Evolutionary conservation across 768 basidiomycete genomes (phyloP).

Genomic region (Daedalea quercina): DNA sequence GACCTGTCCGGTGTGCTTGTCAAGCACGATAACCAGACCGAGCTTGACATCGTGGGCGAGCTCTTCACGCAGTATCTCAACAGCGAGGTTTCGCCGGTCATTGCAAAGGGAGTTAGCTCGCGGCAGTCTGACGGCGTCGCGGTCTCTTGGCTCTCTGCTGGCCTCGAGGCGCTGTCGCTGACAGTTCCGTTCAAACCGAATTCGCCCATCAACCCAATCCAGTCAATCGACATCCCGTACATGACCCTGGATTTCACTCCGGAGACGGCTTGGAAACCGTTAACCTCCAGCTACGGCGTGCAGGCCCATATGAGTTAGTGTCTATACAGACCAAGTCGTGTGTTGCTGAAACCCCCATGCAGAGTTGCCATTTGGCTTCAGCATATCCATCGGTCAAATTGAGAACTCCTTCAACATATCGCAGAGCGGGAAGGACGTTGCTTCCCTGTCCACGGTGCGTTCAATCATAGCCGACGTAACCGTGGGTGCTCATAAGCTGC

Average conservation of each 20-base stretch:
- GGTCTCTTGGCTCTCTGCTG: conserved; percentile 63
- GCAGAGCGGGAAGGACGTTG: conserved; percentile 44
- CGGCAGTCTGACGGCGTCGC: conserved; percentile 45
- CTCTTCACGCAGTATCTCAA: conserved; percentile 73
- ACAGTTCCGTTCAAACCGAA: conserved; percentile 52
- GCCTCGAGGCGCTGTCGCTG: conserved; percentile 49
- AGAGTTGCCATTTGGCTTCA: conserved; percentile 69
- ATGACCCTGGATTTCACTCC: conserved; percentile 51
- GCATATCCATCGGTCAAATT: conserved; percentile 49
- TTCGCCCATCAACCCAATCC: conserved; percentile 53
- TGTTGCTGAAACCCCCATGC: no score
- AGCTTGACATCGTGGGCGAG: conserved; percentile 45
- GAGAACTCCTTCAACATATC: conserved; percentile 60
- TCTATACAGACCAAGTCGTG: no score
- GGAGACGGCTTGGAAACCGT: conserved; percentile 49
- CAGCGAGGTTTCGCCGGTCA: conserved; percentile 47
- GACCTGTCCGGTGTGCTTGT: conserved; percentile 51
- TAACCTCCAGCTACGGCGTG: conserved; percentile 50
- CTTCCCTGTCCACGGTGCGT: conserved; percentile 51
- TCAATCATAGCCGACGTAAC: no score
- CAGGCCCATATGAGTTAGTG: conserved; percentile 37
- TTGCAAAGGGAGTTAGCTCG: conserved; percentile 55
- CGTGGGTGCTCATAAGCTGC: not conserved
- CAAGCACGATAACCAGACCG: conserved; percentile 38
- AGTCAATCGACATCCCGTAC: conserved; percentile 53